Evolutionary conservation across 192 early-diverging fungal species (phyloP).

Genomic region (Umbelopsis vinacea): DNA sequence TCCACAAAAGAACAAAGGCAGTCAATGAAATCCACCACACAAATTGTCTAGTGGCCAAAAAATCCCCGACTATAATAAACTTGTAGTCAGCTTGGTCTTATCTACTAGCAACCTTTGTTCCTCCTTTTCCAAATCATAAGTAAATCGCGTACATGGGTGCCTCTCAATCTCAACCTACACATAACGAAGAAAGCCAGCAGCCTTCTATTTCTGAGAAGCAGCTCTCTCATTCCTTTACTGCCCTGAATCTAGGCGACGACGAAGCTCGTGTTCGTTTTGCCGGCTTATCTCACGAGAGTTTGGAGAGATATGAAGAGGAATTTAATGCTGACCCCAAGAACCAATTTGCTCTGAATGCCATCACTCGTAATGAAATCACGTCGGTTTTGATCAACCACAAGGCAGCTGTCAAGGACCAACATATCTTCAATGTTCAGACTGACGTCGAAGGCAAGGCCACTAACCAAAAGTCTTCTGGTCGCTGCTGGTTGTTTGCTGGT

Average conservation of each 20-base stretch:
- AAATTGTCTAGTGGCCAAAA: not conserved
- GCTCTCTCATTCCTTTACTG: conserved; percentile 11
- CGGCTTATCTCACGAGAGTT: conserved; percentile 27
- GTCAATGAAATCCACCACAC: not conserved
- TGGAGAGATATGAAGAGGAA: conserved; percentile 35
- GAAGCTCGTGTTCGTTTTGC: conserved; percentile 19
- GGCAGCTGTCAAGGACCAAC: conserved; percentile 53
- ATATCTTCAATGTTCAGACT: conserved; percentile 62
- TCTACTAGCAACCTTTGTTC: not conserved
- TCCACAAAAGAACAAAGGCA: too few relatives aligned
- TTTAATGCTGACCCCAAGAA: conserved; percentile 73
- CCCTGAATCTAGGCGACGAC: conserved; percentile 11
- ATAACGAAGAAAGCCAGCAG: not conserved
- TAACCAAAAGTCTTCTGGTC: conserved; percentile 75
- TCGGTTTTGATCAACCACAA: conserved; percentile 64
- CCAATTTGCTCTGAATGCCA: conserved; percentile 66
- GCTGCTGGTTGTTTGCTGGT: conserved; percentile 87
- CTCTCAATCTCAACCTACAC: not conserved
- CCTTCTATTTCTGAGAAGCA: conserved; percentile 1
- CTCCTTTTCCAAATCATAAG: not conserved
- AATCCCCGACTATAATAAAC: not conserved
- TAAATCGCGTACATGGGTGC: not conserved
- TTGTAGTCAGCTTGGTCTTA: not conserved
- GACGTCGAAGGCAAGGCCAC: conserved; percentile 59
- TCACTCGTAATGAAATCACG: conserved; percentile 60